These are phyloP conservation scores for Penstemon davidsonii DNA, from an alignment of 257 asterid species.

Conservation along the genomic window DNA sequence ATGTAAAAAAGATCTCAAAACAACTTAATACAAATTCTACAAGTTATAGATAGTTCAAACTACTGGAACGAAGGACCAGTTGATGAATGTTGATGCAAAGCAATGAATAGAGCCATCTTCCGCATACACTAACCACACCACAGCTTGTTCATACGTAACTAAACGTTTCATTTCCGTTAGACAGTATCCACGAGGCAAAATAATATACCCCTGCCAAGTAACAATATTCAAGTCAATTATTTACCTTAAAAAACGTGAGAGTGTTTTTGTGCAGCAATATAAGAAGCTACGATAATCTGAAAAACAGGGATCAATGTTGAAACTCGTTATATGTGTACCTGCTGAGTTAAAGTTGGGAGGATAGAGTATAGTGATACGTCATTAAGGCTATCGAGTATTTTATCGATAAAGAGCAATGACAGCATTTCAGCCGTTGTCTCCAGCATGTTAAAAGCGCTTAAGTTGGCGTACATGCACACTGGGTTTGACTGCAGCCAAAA, in stretches of 20 bases:
- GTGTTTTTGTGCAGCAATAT: not conserved
- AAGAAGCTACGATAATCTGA: not conserved
- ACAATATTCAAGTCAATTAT: not conserved
- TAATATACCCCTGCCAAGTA: conserved; percentile 23
- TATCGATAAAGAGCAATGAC: not conserved
- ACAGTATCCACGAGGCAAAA: conserved; percentile 15
- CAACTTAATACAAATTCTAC: not conserved
- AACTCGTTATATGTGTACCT: conserved; percentile 16
- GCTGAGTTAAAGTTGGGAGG: conserved; percentile 14
- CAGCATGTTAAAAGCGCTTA: conserved; percentile 19
- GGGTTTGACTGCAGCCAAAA: conserved; percentile 11
- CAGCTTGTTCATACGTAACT: conserved; percentile 11
- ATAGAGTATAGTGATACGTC: not conserved
- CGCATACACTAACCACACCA: conserved; percentile 15
- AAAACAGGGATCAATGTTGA: not conserved
- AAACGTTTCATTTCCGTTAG: not conserved
- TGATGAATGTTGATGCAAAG: not conserved
- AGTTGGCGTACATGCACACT: conserved; percentile 23
- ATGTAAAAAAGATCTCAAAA: not conserved
- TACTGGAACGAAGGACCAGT: conserved; percentile 19
- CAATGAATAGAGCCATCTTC: conserved; percentile 10
- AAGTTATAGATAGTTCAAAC: not conserved
- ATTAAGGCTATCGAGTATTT: not conserved
- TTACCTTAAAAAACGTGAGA: not conserved
- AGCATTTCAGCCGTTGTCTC: conserved; percentile 1